Conservation (phyloP, 768 basidiomycete species). For the Amanita thiersii region DNA sequence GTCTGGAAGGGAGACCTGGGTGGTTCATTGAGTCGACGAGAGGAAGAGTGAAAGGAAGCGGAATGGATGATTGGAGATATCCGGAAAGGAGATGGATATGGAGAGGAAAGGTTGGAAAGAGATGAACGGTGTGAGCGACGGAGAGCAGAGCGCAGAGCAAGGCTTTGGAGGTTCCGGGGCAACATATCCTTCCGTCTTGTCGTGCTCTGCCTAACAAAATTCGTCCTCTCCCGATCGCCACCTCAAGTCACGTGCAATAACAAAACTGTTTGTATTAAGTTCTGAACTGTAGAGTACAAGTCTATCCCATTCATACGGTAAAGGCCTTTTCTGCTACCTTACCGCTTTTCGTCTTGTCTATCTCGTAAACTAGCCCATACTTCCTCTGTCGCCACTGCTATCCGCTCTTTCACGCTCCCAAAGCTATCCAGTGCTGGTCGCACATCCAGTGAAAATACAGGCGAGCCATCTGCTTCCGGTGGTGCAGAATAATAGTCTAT, state of each 20-base stretch:
- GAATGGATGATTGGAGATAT: constrained; percentile 19
- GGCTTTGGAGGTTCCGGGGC: constrained; percentile 35
- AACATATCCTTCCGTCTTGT: constrained; percentile 23
- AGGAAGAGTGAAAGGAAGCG: constrained; percentile 59
- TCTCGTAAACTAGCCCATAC: constrained; percentile 47
- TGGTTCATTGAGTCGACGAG: constrained; percentile 50
- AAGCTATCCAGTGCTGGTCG: constrained; percentile 89
- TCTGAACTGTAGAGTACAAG: too few relatives aligned
- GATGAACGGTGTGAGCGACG: constrained; percentile 18
- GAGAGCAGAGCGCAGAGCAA: constrained; percentile 25
- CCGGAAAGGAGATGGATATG: constrained; percentile 29
- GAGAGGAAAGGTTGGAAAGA: constrained; percentile 12
- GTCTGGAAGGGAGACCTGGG: constrained; percentile 94
- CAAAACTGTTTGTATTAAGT: too few relatives aligned
- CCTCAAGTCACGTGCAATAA: constrained; percentile 4
- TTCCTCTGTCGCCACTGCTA: constrained; percentile 61
- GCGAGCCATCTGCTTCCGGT: constrained; percentile 81
- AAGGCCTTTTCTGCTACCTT: too few relatives aligned
- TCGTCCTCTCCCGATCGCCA: constrained; percentile 3
- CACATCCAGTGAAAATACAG: constrained; percentile 93
- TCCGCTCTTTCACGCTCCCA: constrained; percentile 65
- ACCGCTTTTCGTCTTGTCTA: constrained; percentile 17
- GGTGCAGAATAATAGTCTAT: constrained; percentile 99
- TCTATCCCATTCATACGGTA: too few relatives aligned
- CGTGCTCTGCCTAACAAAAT: constrained; percentile 1